These are phyloP conservation scores for Dorcoceras hygrometricum DNA, from an alignment of 257 asterid genomes.

Conservation along the genomic window DNA sequence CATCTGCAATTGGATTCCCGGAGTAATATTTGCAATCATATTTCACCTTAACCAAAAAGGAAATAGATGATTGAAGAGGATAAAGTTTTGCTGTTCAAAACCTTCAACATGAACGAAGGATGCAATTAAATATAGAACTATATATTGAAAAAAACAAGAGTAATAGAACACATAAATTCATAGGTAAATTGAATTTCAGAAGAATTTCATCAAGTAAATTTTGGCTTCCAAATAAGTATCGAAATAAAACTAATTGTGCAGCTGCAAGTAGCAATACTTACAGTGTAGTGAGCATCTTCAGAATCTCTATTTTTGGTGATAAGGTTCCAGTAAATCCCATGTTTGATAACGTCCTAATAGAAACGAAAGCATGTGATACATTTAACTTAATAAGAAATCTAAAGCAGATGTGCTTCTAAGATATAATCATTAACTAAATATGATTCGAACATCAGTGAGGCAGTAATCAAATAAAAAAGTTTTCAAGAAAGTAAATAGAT, in stretches of 20 bases:
- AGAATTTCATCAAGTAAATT: conserved; percentile 1
- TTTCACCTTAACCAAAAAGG: too few relatives aligned
- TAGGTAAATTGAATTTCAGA: conserved; percentile 11
- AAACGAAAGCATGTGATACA: conserved; percentile 19
- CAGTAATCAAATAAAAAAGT: not conserved
- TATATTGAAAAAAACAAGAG: too few relatives aligned
- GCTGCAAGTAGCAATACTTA: conserved; percentile 36
- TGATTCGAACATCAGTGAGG: not conserved
- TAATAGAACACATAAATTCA: not conserved
- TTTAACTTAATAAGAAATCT: not conserved
- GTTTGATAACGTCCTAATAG: conserved; percentile 75
- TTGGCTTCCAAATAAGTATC: conserved; percentile 7
- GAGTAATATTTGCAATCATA: too few relatives aligned
- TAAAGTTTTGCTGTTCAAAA: too few relatives aligned
- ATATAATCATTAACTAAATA: not conserved
- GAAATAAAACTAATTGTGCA: conserved; percentile 19
- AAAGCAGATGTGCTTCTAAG: too few relatives aligned
- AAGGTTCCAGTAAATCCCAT: conserved; percentile 88
- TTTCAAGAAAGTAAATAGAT: conserved; percentile 5
- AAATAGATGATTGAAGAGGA: too few relatives aligned
- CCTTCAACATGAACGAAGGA: too few relatives aligned
- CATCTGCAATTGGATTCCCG: too few relatives aligned
- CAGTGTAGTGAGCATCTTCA: conserved; percentile 69
- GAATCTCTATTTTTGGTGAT: conserved; percentile 63
- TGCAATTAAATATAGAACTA: too few relatives aligned